Conservation (phyloP, 805 yeast species). For the Hagleromyces aurorensis region DNA sequence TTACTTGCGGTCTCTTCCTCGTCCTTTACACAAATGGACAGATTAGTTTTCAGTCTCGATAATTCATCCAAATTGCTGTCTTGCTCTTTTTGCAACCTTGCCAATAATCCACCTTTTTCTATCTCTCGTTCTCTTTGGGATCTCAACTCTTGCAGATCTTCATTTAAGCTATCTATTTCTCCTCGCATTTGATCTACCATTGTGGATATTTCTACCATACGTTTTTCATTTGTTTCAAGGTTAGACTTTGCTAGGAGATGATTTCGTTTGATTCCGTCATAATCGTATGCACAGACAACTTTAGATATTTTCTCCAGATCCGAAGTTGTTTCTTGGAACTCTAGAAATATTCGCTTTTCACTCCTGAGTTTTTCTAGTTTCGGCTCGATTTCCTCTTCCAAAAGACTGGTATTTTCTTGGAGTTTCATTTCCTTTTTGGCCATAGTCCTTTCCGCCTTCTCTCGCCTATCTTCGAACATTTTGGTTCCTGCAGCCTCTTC, state of each 20-base stretch:
- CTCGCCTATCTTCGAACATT: slow-evolving; percentile 89
- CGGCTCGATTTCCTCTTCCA: slow-evolving; percentile 88
- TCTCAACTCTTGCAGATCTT: slow-evolving; percentile 51
- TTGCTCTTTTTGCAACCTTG: slow-evolving; percentile 52
- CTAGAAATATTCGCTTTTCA: slow-evolving; percentile 77
- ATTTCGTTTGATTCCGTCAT: no score
- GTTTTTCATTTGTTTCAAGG: slow-evolving; percentile 35
- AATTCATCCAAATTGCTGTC: slow-evolving; percentile 49
- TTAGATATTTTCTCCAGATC: slow-evolving; percentile 69
- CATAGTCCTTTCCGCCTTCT: slow-evolving; percentile 87
- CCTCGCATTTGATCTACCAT: slow-evolving; percentile 39
- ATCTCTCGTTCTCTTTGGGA: slow-evolving; percentile 48
- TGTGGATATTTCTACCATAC: slow-evolving; percentile 35
- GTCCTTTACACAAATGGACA: slow-evolving; percentile 50
- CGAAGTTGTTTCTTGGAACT: slow-evolving; percentile 76
- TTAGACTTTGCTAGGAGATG: slow-evolving; percentile 35
- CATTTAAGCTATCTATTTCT: slow-evolving; percentile 53
- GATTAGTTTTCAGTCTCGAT: slow-evolving; percentile 60
- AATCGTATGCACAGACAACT: slow-evolving; percentile 74
- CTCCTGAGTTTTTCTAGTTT: slow-evolving; percentile 70
- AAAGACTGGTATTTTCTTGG: slow-evolving; percentile 61
- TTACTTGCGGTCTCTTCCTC: slow-evolving; percentile 44
- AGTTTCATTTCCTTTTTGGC: slow-evolving; percentile 82
- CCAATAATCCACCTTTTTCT: slow-evolving; percentile 51
- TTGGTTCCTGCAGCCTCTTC: slow-evolving; percentile 99